Conservation (phyloP, 164 flowering plant species). For the Brasenia schreberi region DNA sequence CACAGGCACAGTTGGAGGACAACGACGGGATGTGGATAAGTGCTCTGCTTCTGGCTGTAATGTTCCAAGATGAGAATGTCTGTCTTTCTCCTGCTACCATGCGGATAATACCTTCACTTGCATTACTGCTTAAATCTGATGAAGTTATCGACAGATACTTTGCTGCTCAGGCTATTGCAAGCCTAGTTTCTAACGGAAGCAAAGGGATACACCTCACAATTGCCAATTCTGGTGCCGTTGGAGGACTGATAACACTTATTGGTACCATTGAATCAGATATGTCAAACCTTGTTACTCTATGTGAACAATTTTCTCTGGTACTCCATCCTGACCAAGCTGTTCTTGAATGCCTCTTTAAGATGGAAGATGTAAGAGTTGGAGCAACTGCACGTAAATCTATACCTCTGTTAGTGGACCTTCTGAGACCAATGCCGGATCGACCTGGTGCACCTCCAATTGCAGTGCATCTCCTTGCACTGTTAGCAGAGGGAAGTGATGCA, state of each 20-base stretch:
- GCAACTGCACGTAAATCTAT: constrained; percentile 65
- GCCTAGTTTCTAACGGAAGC: constrained; percentile 52
- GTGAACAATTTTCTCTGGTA: constrained; percentile 55
- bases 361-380: constrained; percentile 67
- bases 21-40: constrained; percentile 72
- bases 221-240: constrained; percentile 75
- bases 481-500: constrained; percentile 70
- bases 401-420: constrained; percentile 68
- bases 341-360: constrained; percentile 54
- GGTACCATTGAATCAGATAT: constrained; percentile 60
- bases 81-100: constrained; percentile 41
- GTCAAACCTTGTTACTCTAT: constrained; percentile 51
- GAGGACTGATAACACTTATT: constrained; percentile 48
- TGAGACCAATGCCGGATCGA: constrained; percentile 81
- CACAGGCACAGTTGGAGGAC: constrained; percentile 64
- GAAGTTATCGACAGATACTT: constrained; percentile 60
- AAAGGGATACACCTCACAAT: constrained; percentile 46
- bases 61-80: constrained; percentile 59
- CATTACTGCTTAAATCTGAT: constrained; percentile 52
- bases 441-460: constrained; percentile 75
- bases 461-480: constrained; percentile 44
- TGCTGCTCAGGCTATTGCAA: constrained; percentile 80
- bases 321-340: constrained; percentile 61
- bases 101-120: constrained; percentile 60
- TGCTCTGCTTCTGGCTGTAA: constrained; percentile 53